Base-by-base conservation (phyloP, 805 yeast species). In the Nakazawaea anatomiae region DNA sequence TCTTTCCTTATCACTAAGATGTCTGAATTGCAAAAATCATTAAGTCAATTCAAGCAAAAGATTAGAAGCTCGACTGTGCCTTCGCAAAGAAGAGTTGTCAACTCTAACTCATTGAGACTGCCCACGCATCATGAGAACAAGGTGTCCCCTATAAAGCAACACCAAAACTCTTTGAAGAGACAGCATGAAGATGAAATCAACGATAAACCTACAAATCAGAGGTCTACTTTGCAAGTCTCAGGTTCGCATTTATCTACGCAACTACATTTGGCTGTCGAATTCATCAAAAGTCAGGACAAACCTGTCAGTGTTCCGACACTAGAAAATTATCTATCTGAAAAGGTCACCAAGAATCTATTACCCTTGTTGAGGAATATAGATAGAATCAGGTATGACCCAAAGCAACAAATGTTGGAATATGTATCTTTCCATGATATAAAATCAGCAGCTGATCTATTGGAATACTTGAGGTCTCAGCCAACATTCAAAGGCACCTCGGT, bases 401-500 rank as follows among this genome's bases (percentile, higher is more conserved):
- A 69, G 25, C 73, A 74, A 32, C 72, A 80, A 50, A 83, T 96
- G 0, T 77, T 90, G 51, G 92, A 89, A 64, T 94, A 94, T 61
- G 85, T 89, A 44, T 89, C 98, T 1, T 76, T 89, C 50, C 96
- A 89, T 66, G 90, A 90, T 61, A 91, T 94, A 53, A 83, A 87
- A 60, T 79, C 87, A 4, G 86, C 85, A 2, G 87, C 83, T 51
- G 96, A 89, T 56, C 72, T 94, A 54, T 64, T 94, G 52, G 75
- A 80, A 52, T 85, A 83, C 58, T 74, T 94, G 54, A 77, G 90
- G 58, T 73, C 82, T 28, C 97, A 90, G 68, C 83, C 87, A 2
- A 88, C 96, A 1, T 91, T 89, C 66, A 87, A 84, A 63, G 98
- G 99, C 2, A 77, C 85, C 1, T 73, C 90, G 0, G 96, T 92